These are phyloP conservation scores for Cubamyces sp. DNA, from an alignment of 768 basidiomycete species.

Conservation along the genomic window DNA sequence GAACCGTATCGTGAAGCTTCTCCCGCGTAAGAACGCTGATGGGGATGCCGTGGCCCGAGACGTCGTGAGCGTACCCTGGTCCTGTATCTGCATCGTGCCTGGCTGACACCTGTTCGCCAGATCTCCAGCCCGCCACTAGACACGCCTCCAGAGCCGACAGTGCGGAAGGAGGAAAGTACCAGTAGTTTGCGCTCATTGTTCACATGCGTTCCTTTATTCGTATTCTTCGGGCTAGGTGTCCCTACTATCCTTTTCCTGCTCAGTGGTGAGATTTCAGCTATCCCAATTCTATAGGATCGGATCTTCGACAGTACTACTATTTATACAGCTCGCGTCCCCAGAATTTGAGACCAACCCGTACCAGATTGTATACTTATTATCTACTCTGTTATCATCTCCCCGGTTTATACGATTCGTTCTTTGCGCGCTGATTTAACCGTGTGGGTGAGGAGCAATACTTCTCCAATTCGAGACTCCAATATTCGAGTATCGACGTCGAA, in stretches of 20 bases:
- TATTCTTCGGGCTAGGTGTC: background rate
- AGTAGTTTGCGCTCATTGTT: background rate
- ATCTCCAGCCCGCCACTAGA: no score
- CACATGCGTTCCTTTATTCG: background rate
- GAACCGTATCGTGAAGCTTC: slow-evolving; percentile 53
- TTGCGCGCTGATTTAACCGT: background rate
- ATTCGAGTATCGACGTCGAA: background rate
- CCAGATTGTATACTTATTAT: background rate
- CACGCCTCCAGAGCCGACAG: no score
- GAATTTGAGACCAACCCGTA: no score
- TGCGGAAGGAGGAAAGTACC: no score
- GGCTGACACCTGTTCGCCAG: no score
- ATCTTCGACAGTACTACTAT: no score
- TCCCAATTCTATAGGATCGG: no score
- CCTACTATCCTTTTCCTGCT: background rate
- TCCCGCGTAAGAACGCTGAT: slow-evolving; percentile 10
- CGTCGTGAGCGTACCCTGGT: background rate
- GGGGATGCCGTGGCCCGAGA: background rate
- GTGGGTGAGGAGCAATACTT: background rate
- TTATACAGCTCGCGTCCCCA: no score
- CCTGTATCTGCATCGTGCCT: background rate
- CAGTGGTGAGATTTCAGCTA: no score
- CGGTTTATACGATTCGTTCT: background rate
- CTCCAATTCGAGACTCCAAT: no score
- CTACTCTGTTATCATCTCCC: background rate